Conservation (phyloP, 352 stramenopile genomes). For the Phytopythium delawarense region DNA sequence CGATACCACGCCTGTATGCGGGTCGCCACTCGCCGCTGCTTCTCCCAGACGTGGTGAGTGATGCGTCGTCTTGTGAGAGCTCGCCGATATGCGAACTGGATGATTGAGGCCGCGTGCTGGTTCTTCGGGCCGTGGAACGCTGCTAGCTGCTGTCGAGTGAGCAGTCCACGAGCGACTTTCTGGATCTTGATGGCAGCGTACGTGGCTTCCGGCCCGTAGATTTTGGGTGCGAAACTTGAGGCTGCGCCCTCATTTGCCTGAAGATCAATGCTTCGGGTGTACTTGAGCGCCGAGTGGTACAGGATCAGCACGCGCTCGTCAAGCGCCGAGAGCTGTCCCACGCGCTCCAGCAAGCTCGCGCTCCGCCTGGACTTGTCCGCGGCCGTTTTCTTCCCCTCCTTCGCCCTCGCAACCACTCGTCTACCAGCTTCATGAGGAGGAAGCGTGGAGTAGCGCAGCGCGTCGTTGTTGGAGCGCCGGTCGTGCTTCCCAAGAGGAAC, state of each 20-base stretch:
- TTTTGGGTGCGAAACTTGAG: neutral
- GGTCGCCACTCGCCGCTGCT: slow-evolving; percentile 17
- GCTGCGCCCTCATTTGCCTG: neutral
- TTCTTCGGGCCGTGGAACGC: slow-evolving; percentile 33
- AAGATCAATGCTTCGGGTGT: slow-evolving; percentile 11
- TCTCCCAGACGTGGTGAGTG: slow-evolving; percentile 15
- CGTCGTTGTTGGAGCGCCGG: neutral
- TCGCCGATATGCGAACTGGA: slow-evolving; percentile 39
- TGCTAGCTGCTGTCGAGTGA: slow-evolving; percentile 25
- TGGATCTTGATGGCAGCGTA: slow-evolving; percentile 63
- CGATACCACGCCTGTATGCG: slow-evolving; percentile 47
- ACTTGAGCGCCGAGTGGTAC: slow-evolving; percentile 56
- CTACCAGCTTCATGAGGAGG: neutral
- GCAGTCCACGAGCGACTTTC: slow-evolving; percentile 34
- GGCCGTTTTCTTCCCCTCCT: neutral
- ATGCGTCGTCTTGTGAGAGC: slow-evolving; percentile 18
- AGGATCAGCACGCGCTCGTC: slow-evolving; percentile 62
- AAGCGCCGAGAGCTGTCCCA: slow-evolving; percentile 19
- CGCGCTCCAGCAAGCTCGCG: neutral
- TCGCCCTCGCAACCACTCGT: neutral
- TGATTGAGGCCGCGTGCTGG: slow-evolving; percentile 23
- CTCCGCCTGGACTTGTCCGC: neutral
- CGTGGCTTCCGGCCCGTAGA: slow-evolving; percentile 45
- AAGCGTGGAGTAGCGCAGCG: too few species aligned
- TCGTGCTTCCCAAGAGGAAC: neutral